phyloP scores from a whole-genome alignment of 1,139 yeast species.

The Pichia sp. region DNA sequence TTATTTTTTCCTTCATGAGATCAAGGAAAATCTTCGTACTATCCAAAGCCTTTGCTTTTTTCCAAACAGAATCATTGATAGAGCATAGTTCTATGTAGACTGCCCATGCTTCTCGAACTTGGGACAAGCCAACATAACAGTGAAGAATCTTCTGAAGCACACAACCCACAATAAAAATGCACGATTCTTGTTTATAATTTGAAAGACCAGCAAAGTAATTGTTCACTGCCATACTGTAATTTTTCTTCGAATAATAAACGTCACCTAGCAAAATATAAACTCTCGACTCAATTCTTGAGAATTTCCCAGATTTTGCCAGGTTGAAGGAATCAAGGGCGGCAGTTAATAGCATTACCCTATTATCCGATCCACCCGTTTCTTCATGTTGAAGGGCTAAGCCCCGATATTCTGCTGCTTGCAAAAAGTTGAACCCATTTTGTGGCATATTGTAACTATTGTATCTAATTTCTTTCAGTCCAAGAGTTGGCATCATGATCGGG shows the following conservation, averaged over 20 bases:
- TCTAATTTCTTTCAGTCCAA: conserved; percentile 1
- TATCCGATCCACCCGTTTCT: conserved; percentile 26
- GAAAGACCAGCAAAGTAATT: conserved; percentile 37
- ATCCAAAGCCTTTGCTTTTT: background rate
- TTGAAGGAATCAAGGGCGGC: conserved; percentile 36
- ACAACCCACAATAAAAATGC: conserved; percentile 30
- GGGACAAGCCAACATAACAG: conserved; percentile 33
- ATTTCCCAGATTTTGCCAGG: conserved; percentile 32
- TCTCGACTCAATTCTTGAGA: conserved; percentile 37
- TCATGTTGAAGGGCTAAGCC: conserved; percentile 20
- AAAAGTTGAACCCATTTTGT: conserved; percentile 43
- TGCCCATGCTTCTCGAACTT: conserved; percentile 29
- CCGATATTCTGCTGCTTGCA: conserved; percentile 37
- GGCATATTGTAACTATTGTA: conserved; percentile 34
- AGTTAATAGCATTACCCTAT: conserved; percentile 35
- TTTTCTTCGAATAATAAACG: conserved; percentile 34
- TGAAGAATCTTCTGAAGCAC: conserved; percentile 33
- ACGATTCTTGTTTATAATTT: conserved; percentile 32
- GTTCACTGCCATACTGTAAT: conserved; percentile 40
- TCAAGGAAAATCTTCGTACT: background rate
- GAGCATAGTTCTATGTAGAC: conserved; percentile 10
- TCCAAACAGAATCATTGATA: conserved; percentile 5
- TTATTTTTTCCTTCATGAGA: conserved; percentile 5
- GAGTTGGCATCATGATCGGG: conserved; percentile 30
- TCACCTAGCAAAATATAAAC: conserved; percentile 50